A percentile compares a stretch with the other conserved stretches of the same genome.
phyloP scores from a whole-genome alignment of 208 protist genomes.

The Porcisia hertigi region DNA sequence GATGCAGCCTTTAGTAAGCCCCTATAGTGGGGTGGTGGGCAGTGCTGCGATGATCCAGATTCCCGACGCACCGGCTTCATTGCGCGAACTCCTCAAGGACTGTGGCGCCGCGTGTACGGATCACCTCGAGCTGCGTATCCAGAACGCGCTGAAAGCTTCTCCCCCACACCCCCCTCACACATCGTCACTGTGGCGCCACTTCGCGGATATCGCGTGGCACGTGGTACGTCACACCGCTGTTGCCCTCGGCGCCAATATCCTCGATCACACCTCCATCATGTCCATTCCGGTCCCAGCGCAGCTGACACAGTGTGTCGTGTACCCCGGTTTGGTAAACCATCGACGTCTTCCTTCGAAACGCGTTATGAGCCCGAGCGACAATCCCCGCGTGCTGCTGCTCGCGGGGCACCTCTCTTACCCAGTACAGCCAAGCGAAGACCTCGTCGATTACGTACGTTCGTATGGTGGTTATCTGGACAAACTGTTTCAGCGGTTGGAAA shows the following conservation, averaged over 20 bases:
- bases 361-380: constrained; percentile 28
- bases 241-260: constrained; percentile 13
- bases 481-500: constrained; percentile 64
- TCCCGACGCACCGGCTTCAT: neutral
- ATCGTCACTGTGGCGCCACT: constrained; percentile 10
- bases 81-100: constrained; percentile 2
- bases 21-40: neutral
- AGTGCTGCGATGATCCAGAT: constrained; percentile 6
- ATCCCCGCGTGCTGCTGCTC: constrained; percentile 67
- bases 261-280: constrained; percentile 24
- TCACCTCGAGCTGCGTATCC: constrained; percentile 14
- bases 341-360: constrained; percentile 31
- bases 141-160: neutral
- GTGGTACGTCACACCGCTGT: constrained; percentile 25
- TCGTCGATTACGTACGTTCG: constrained; percentile 58
- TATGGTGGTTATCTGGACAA: constrained; percentile 74
- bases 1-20: neutral
- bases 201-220: constrained; percentile 25
- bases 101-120: constrained; percentile 14
- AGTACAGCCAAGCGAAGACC: constrained; percentile 31
- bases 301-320: constrained; percentile 24
- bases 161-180: neutral
- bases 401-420: constrained; percentile 52
- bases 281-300: constrained; percentile 4
- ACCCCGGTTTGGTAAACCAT: constrained; percentile 23